These are phyloP conservation scores for Ambispora gerdemannii DNA, from an alignment of 192 early-diverging fungal genomes.

Conservation along the genomic window DNA sequence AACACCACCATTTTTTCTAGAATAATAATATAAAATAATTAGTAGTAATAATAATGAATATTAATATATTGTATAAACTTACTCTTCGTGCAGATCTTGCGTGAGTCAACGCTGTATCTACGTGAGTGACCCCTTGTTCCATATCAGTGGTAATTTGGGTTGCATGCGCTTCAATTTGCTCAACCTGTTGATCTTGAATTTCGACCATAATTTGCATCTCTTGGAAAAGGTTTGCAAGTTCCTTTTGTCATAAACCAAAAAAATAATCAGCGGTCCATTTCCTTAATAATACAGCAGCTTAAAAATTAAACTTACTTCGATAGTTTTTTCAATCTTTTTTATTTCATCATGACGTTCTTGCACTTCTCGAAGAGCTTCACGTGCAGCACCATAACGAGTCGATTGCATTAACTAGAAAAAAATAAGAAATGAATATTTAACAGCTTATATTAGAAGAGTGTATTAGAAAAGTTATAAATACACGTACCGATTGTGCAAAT, in stretches of 20 bases:
- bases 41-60: neutral
- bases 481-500: constrained; percentile 75
- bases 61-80: neutral
- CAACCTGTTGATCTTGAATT: constrained; percentile 5
- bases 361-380: constrained; percentile 73
- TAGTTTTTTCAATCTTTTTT: constrained; percentile 82
- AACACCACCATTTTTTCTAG: constrained; percentile 28
- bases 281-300: no score
- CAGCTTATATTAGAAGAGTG: neutral
- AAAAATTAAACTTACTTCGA: constrained; percentile 74
- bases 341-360: constrained; percentile 84
- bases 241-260: neutral
- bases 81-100: constrained; percentile 23
- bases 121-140: constrained; percentile 9
- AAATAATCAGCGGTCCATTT: no score
- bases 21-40: neutral
- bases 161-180: constrained; percentile 15
- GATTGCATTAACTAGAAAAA: constrained; percentile 59
- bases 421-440: neutral
- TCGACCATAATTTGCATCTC: constrained; percentile 27
- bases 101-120: constrained; percentile 12
- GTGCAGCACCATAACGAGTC: constrained; percentile 68
- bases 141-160: neutral
- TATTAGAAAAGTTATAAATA: neutral
- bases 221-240: constrained; percentile 28